These are phyloP conservation scores for Rosa chinensis DNA, from an alignment of 306 rosid species.

Conservation along the genomic window DNA sequence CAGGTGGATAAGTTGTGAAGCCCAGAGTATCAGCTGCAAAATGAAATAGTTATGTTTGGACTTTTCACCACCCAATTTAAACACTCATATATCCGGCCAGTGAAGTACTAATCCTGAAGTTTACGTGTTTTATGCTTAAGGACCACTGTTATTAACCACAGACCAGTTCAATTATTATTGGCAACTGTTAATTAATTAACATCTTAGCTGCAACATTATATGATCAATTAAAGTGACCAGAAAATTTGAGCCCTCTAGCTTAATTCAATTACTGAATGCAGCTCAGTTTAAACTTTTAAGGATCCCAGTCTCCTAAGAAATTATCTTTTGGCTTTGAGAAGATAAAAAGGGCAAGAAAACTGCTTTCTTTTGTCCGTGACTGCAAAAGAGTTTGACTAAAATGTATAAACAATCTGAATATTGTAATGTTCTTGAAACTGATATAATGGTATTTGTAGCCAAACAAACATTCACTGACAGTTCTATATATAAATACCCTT, in stretches of 20 bases:
- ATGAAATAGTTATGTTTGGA: not conserved
- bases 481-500: not conserved
- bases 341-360: not conserved
- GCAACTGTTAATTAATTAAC: not conserved
- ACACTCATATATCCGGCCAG: not conserved
- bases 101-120: not conserved
- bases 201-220: not conserved
- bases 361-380: no score
- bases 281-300: no score
- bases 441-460: not conserved
- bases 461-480: not conserved
- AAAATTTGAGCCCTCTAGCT: not conserved
- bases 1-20: conserved; percentile 63
- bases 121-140: not conserved
- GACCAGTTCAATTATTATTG: not conserved
- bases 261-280: no score
- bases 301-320: not conserved
- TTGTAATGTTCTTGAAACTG: conserved; percentile 19
- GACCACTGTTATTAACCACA: not conserved
- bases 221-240: not conserved
- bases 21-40: conserved; percentile 80
- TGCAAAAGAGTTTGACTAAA: not conserved
- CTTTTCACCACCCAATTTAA: not conserved
- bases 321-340: not conserved
- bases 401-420: not conserved